Evolutionary conservation across 2,329 filamentous ascomycete species (phyloP).

Genomic region (Sporothrix euskadiensis): DNA sequence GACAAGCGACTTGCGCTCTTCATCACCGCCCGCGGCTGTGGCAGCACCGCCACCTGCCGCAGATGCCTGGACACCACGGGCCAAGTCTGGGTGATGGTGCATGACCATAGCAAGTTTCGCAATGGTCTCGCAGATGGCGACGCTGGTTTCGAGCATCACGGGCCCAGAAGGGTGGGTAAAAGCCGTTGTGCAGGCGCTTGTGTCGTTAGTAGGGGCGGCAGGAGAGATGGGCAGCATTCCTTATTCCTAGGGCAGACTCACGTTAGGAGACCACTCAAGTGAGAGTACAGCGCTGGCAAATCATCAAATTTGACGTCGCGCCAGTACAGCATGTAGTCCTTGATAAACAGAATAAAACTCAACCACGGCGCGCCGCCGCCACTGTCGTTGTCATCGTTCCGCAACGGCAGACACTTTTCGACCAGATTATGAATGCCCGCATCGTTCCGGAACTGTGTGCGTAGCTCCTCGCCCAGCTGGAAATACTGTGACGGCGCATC

Average conservation of each 20-base stretch:
- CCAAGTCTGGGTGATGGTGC: conserved; percentile 76
- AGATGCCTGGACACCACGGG: conserved; percentile 57
- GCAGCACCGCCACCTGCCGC: conserved; percentile 42
- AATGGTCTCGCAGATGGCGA: conserved; percentile 77
- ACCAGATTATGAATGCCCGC: conserved; percentile 64
- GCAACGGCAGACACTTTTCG: conserved; percentile 61
- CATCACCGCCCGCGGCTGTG: conserved; percentile 47
- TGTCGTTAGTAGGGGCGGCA: background rate
- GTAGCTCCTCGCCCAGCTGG: conserved; percentile 67
- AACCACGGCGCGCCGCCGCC: conserved; percentile 70
- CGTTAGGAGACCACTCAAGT: conserved; percentile 62
- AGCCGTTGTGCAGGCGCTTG: conserved; percentile 77
- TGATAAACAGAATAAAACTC: conserved; percentile 75
- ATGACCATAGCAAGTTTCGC: conserved; percentile 81
- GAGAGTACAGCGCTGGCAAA: conserved; percentile 70
- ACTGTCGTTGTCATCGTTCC: conserved; percentile 54
- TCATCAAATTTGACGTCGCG: conserved; percentile 77
- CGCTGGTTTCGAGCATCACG: conserved; percentile 78
- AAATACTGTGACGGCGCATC: conserved; percentile 67
- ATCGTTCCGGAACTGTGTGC: conserved; percentile 52
- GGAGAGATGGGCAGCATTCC: background rate
- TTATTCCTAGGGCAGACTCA: background rate
- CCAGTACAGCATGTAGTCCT: conserved; percentile 77
- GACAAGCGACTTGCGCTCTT: conserved; percentile 74
- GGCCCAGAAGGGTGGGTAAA: conserved; percentile 77